Conservation (phyloP, 306 rosid species). For the Prunus fruticosa region DNA sequence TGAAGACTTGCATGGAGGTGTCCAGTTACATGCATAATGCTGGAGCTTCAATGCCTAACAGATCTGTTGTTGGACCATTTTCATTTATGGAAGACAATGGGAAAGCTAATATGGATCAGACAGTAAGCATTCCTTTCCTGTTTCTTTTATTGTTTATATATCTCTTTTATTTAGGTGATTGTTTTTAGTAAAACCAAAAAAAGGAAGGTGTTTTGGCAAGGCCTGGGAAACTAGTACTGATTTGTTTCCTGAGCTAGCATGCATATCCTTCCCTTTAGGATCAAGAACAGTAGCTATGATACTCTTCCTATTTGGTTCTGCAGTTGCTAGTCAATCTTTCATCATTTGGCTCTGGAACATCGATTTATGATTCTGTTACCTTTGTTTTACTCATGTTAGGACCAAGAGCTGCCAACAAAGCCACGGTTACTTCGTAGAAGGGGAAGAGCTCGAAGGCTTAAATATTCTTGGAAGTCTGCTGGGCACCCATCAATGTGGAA, state of each 20-base stretch:
- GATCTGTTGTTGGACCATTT: constrained; percentile 44
- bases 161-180: neutral
- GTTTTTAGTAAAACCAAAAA: too few relatives aligned
- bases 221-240: neutral
- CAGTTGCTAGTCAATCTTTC: neutral
- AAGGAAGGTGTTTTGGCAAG: neutral
- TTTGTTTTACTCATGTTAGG: constrained; percentile 35
- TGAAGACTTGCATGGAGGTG: constrained; percentile 85
- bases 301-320: neutral
- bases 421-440: constrained; percentile 74
- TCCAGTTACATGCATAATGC: constrained; percentile 72
- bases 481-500: constrained; percentile 69
- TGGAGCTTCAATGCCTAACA: constrained; percentile 51
- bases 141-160: neutral
- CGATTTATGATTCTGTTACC: neutral
- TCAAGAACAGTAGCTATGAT: neutral
- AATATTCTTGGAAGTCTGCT: constrained; percentile 68
- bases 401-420: constrained; percentile 73
- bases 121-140: constrained; percentile 38
- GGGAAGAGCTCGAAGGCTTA: constrained; percentile 88
- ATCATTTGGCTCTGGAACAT: constrained; percentile 20
- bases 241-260: neutral
- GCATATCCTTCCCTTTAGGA: neutral
- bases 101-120: constrained; percentile 51
- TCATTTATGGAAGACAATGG: constrained; percentile 56